Percentiles rank a stretch among this genome's conserved stretches.
These are phyloP conservation scores for Fraxinus latifolia DNA, from an alignment of 305 asterid species.

Conservation along the genomic window DNA sequence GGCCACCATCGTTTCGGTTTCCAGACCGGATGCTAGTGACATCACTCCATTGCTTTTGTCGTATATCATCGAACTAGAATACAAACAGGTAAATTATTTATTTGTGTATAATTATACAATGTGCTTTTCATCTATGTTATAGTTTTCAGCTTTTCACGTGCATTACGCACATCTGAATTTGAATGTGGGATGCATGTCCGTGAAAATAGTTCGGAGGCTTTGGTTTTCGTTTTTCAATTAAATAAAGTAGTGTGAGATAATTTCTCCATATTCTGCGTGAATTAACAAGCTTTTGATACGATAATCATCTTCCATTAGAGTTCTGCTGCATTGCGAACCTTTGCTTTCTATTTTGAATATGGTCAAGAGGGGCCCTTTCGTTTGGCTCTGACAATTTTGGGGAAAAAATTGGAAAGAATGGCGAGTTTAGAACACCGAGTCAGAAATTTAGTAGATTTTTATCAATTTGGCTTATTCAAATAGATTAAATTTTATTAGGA, in stretches of 20 bases:
- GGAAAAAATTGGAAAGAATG: not conserved
- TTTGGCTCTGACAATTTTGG: not conserved
- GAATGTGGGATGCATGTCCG: slow-evolving; percentile 14
- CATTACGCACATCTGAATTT: slow-evolving; percentile 12
- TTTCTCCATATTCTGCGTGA: not conserved
- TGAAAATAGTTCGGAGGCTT: slow-evolving; percentile 5
- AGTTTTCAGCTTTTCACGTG: not conserved
- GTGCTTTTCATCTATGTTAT: slow-evolving; percentile 18
- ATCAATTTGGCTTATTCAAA: not conserved
- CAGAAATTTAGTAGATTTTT: not conserved
- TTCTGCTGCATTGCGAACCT: not conserved
- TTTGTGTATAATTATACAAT: not conserved
- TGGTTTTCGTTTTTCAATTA: not conserved
- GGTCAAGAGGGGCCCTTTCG: not conserved
- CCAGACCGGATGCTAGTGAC: slow-evolving; percentile 77
- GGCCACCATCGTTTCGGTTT: slow-evolving; percentile 61
- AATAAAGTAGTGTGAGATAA: not conserved
- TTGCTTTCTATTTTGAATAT: not conserved
- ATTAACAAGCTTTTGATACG: not conserved
- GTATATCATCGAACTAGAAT: slow-evolving; percentile 71
- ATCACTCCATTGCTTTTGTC: slow-evolving; percentile 83
- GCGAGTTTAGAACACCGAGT: not conserved
- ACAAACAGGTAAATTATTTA: slow-evolving; percentile 57
- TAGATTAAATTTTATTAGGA: not conserved
- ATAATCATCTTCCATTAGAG: not conserved